Conservation (phyloP, 2,329 filamentous ascomycete species). For the Pseudofabraea citricarpa region DNA sequence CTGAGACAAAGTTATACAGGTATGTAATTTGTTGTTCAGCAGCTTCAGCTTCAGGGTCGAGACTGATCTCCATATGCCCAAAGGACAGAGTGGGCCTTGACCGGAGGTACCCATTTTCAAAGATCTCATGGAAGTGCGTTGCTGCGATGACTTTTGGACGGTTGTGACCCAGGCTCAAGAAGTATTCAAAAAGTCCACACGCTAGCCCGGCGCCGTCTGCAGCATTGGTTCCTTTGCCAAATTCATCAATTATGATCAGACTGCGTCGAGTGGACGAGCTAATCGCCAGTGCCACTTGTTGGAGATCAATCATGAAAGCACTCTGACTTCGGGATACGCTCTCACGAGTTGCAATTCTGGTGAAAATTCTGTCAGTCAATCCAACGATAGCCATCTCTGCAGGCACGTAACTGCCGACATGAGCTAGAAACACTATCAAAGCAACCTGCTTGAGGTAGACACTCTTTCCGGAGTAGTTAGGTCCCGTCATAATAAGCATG, state of each 20-base stretch:
- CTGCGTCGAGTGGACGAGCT: conserved; percentile 71
- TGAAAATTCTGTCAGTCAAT: conserved; percentile 88
- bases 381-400: conserved; percentile 73
- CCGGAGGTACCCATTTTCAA: conserved; percentile 56
- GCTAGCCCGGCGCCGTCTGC: conserved; percentile 56
- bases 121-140: conserved; percentile 68
- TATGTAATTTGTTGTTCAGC: conserved; percentile 63
- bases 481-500: conserved; percentile 80
- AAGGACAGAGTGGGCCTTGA: conserved; percentile 48
- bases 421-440: conserved; percentile 85
- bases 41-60: conserved; percentile 46
- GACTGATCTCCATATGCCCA: conserved; percentile 67
- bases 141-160: conserved; percentile 55
- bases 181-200: conserved; percentile 52
- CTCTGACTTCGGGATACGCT: conserved; percentile 55
- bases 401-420: conserved; percentile 89
- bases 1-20: conserved; percentile 65
- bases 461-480: conserved; percentile 96
- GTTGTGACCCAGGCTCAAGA: conserved; percentile 39
- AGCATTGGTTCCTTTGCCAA: conserved; percentile 61
- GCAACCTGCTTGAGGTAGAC: conserved; percentile 93
- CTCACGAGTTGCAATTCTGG: conserved; percentile 72
- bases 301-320: conserved; percentile 72
- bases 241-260: conserved; percentile 88
- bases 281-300: conserved; percentile 76